Evolutionary conservation across 2,329 filamentous ascomycete species (phyloP).

Genomic region (Cercospora canescens): DNA sequence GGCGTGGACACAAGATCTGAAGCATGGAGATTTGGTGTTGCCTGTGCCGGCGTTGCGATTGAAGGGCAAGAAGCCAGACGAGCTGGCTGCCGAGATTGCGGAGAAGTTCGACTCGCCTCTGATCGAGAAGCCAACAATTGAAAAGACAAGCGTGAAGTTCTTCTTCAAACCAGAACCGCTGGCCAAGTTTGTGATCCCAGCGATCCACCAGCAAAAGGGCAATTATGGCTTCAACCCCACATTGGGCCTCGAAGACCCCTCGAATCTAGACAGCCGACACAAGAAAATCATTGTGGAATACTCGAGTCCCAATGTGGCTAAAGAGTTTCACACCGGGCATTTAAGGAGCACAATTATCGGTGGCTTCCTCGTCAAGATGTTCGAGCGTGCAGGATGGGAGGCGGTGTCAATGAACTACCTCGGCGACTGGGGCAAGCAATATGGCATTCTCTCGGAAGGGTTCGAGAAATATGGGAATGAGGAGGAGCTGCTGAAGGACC

Average conservation of each 20-base stretch:
- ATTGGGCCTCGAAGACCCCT: conserved; percentile 61
- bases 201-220: conserved; percentile 62
- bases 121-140: conserved; percentile 67
- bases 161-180: conserved; percentile 74
- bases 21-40: conserved; percentile 80
- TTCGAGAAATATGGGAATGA: conserved; percentile 76
- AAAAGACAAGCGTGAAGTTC: conserved; percentile 73
- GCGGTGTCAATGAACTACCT: conserved; percentile 73
- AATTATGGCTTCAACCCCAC: conserved; percentile 65
- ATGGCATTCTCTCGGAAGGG: conserved; percentile 69
- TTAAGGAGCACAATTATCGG: conserved; percentile 76
- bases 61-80: conserved; percentile 63
- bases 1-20: conserved; percentile 75
- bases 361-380: conserved; percentile 69
- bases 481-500: conserved; percentile 67
- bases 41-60: conserved; percentile 77
- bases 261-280: conserved; percentile 59
- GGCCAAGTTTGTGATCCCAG: conserved; percentile 65
- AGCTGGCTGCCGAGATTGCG: conserved; percentile 56
- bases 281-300: conserved; percentile 78
- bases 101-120: conserved; percentile 64
- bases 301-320: conserved; percentile 83
- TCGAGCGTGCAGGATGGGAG: conserved; percentile 68
- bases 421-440: conserved; percentile 78
- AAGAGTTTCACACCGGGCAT: conserved; percentile 76